A percentile compares a stretch with the other conserved stretches of the same genome.
phyloP scores from a whole-genome alignment of 345 rosid genomes.

The Citropsis articulata region DNA sequence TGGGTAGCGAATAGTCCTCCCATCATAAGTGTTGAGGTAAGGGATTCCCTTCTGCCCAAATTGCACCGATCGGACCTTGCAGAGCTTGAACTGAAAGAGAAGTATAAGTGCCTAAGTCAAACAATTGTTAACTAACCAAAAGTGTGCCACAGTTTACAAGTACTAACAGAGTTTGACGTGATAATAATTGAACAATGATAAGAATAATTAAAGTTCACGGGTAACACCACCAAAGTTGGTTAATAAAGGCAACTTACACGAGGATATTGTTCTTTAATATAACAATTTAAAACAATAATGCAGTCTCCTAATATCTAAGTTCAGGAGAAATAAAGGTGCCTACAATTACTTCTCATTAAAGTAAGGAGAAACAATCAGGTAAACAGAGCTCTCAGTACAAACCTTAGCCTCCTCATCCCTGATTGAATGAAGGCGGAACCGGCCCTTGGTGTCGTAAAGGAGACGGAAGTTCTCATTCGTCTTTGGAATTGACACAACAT shows the following conservation, averaged over 20 bases:
- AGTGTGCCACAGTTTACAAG: neutral
- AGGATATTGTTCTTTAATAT: neutral
- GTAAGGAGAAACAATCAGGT: neutral
- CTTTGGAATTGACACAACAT: slow-evolving; percentile 87
- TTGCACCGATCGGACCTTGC: slow-evolving; percentile 54
- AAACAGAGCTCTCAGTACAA: neutral
- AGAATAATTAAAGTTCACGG: neutral
- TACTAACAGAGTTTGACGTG: neutral
- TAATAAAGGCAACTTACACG: neutral
- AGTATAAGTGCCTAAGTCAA: neutral
- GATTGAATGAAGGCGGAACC: slow-evolving; percentile 75
- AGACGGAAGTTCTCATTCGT: slow-evolving; percentile 87
- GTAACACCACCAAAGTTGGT: neutral
- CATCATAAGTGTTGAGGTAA: slow-evolving; percentile 58
- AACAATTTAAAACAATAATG: neutral
- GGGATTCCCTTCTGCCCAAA: slow-evolving; percentile 61
- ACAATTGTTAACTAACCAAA: neutral
- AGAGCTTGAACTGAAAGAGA: slow-evolving; percentile 42
- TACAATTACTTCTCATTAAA: neutral
- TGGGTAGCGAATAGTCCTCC: slow-evolving; percentile 62
- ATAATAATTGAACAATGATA: neutral
- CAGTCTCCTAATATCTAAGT: neutral
- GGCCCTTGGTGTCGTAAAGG: slow-evolving; percentile 89
- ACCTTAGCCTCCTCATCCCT: slow-evolving; percentile 88
- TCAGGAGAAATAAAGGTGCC: neutral